Evolutionary conservation across 164 flowering plant genomes (phyloP).

Genomic region (Amborella trichopoda): DNA sequence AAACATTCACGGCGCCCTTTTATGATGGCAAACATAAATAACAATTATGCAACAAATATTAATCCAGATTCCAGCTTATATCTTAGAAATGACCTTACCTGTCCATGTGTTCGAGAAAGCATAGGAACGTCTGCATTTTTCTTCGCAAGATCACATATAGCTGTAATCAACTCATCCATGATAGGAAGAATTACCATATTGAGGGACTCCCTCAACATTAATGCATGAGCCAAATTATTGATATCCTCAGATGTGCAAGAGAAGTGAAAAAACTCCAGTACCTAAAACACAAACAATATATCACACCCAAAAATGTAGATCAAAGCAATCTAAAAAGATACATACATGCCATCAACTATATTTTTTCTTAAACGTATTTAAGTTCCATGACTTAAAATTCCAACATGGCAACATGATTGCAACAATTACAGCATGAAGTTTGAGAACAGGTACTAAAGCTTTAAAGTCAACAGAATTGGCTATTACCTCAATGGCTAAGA

Average conservation of each 20-base stretch:
- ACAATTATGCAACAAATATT: too few species aligned
- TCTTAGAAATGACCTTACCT: slow-evolving; percentile 36
- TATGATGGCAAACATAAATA: too few species aligned
- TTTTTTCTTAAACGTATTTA: too few species aligned
- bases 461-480: too few species aligned
- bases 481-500: too few species aligned
- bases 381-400: too few species aligned
- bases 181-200: slow-evolving; percentile 44
- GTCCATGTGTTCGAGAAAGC: slow-evolving; percentile 98
- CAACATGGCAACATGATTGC: too few species aligned
- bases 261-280: slow-evolving; percentile 93
- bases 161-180: slow-evolving; percentile 58
- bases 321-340: neutral
- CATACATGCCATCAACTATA: too few species aligned
- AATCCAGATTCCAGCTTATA: too few species aligned
- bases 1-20: too few species aligned
- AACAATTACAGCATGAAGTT: too few species aligned
- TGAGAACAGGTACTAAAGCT: too few species aligned
- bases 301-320: neutral
- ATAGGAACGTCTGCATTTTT: slow-evolving; percentile 59
- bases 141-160: slow-evolving; percentile 51
- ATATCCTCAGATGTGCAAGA: slow-evolving; percentile 96
- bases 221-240: slow-evolving; percentile 84
- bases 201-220: slow-evolving; percentile 75
- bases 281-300: slow-evolving; percentile 23